Base-by-base conservation (phyloP, 2,329 filamentous ascomycete species). In the Aspergillus eucalypticola region DNA sequence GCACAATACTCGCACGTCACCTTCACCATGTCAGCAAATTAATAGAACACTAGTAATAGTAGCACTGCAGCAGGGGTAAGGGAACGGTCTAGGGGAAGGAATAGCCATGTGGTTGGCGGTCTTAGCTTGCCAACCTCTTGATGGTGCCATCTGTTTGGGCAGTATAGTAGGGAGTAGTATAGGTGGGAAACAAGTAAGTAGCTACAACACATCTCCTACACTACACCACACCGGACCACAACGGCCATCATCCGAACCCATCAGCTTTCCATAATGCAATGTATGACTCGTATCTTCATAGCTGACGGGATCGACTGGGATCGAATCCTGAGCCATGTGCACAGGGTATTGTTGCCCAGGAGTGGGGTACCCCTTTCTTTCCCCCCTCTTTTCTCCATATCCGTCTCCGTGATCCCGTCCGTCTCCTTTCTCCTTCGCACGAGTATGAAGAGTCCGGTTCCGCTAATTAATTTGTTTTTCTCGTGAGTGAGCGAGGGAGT, bases 281-380 rank as follows among this genome's bases (percentile, higher is more conserved):
- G 23, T 29, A 27, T n/a, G 41, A 44, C 19, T 44, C 41, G 41
- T 44, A 29, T 50, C n/a, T 27, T 48, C 42, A 13, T 15, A 27
- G 54, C 54, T 56, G 42, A 56, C 54, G 19, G 42, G 54, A 56
- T 56, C 54, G 41, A 56, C 53, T 39, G 19, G 53, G 53, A 25
- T 44, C 32, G 41, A 56, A n/a, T 56, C 54, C 32, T 35, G 48
- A 35, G 54, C 54, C 54, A 56, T 48, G 58, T 56, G 32, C 23
- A 50, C 46, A 29, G 46, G 25, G 46, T 50, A 50, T 50, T 49
- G 46, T 35, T 35, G 32, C 32, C 25, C 46, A 5, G 27, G 32
- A 35, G 48, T 57, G 29, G 32, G 35, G 25, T 27, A 52, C 51
- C 46, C 38, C 35, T 58, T 44, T 44, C 44, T 38, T 29, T 4